Evolutionary conservation across 1,139 yeast species (phyloP).

Genomic region (Suhomyces choctaworum): DNA sequence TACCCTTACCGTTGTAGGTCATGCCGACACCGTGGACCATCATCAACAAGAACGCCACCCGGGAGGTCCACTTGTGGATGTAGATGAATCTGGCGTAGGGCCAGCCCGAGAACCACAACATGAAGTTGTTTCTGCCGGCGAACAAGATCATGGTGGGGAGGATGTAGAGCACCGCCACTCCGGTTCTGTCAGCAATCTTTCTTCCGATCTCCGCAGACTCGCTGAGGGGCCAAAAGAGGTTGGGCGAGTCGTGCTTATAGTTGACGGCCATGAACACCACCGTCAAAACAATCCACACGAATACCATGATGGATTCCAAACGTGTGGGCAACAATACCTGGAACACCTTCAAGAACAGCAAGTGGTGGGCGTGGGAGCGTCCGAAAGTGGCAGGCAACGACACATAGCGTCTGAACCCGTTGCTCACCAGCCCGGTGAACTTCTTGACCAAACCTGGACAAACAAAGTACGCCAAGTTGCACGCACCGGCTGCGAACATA

Average conservation of each 20-base stretch:
- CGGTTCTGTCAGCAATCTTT: conserved; percentile 62
- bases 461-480: conserved; percentile 34
- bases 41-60: conserved; percentile 38
- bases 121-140: conserved; percentile 67
- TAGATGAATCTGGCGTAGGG: conserved; percentile 58
- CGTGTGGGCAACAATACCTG: conserved; percentile 61
- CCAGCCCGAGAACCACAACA: conserved; percentile 69
- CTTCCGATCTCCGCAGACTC: conserved; percentile 46
- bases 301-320: conserved; percentile 41
- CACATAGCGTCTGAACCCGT: conserved; percentile 42
- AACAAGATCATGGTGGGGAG: conserved; percentile 56
- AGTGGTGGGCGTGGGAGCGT: conserved; percentile 42
- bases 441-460: conserved; percentile 36
- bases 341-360: conserved; percentile 28
- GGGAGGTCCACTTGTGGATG: conserved; percentile 67
- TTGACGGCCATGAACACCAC: conserved; percentile 42
- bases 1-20: conserved; percentile 37
- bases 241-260: conserved; percentile 40
- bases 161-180: conserved; percentile 47
- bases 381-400: conserved; percentile 51
- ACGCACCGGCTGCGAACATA: conserved; percentile 44
- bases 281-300: conserved; percentile 47
- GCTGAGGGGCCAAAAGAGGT: conserved; percentile 31
- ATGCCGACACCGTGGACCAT: conserved; percentile 54
- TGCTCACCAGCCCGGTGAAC: conserved; percentile 33